Evolutionary conservation across 805 yeast species (phyloP), one percentile per base, ranked within the genome.

Genomic region (Peterozyma xylosa): DNA sequence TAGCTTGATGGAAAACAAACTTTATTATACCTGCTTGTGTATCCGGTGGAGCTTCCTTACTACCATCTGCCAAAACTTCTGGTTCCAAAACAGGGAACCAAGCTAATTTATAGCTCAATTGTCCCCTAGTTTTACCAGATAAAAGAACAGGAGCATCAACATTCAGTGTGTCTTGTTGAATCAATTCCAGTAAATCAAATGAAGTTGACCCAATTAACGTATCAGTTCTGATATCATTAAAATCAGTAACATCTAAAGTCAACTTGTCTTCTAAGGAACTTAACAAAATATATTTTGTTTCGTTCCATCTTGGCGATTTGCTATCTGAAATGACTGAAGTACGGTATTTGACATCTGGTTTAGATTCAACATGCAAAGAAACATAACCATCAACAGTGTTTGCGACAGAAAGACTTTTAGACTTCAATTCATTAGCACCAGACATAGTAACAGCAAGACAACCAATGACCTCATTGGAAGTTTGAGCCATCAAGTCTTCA

Each of bases 11-110:
- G 41, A 86, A 60, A 10, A 71, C 70, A 35, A 85, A 53, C 53
- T 82, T 84, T 62, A 83, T 65, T 46, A 86, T 79, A 68, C 93
- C 95, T 42, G 79, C 77, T 53, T 83, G 88, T n/a, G 80, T 62
- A 42, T 78, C 82, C 10, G 76, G 75, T 32, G 68, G 63, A 18
- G 66, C 66, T 48, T 68, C 74, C 49, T 66, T 70, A 3, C 71
- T 60, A 34, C 80, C 81, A 51, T 74, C 78, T 21, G 65, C 73
- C 52, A 73, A 63, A 9, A 57, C 60, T 39, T 63, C 57, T 27
- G 76, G 73, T 39, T 65, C 64, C 42, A 73, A 53, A 15, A 71
- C 67, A 16, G 80, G 78, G 60, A 64, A 68, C 68, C 76, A 76
- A 45, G 65, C 63, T 41, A 64, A 62, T 51, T 83, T 86, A 53